Evolutionary conservation across 371 early-diverging fungal species (phyloP), one percentile per base, ranked within the genome.

Genomic region (Choanephora cucurbitarum): DNA sequence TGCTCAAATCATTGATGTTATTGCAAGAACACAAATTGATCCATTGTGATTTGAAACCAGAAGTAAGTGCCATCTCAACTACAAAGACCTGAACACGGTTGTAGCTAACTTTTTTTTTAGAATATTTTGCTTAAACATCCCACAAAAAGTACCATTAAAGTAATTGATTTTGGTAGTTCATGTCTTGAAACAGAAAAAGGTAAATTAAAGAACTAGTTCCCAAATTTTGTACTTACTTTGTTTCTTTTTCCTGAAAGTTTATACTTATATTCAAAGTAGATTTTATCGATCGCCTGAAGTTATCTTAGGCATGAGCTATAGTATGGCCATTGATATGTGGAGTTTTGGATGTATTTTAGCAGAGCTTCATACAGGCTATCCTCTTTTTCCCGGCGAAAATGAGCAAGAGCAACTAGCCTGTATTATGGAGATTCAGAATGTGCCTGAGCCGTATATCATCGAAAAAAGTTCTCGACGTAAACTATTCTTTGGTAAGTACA

Each of bases 211-310:
- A 10, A 2, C 14, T 15, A 9, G 9, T n/a, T n/a, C n/a, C n/a
- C 6, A 21, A 19, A 21, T 44, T n/a, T 19, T 5, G 7, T 23
- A 13, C 28, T 47, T 17, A 47, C 3, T 7, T 47, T 5, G n/a
- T 37, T 11, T 31, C 11, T 11, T 44, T 14, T 33, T 17, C 19
- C 4, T 43, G 17, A 19, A 1, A 62, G 88, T 93, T 18, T 93
- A 94, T 70, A 97, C 96, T 1, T 98, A 97, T 72, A 95, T 98
- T 49, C 98, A 98, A 77, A 86, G 87, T 60, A 87, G 98, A 42
- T 99, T 96, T 78, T 99, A 98, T 70, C 87, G 99, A 28, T 91
- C 93, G n/a, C 97, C 98, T 8, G 98, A 98, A 70, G 96, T 99
- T 15, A 94, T 99, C 33, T 67, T 97, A 34, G 96, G 95, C 4